Base-by-base conservation (phyloP, 148 eudicot species). In the Heliamphora exappendiculata region DNA sequence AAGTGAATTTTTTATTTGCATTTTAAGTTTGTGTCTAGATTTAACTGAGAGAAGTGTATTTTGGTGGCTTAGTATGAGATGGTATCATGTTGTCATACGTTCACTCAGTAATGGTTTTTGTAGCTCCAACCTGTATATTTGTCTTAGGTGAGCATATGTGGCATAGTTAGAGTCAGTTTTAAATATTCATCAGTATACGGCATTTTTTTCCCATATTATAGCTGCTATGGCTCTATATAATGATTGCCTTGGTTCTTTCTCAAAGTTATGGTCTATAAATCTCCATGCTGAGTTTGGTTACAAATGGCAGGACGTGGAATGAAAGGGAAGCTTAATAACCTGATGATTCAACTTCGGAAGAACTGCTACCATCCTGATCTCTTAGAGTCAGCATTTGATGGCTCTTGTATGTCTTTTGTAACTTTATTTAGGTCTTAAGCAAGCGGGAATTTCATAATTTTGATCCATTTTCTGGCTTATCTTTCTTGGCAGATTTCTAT, bases 301-400 rank as follows among this genome's bases (percentile, higher is more conserved):
- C 53, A 77, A 67, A 64, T 20, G 80, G 82, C 91, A 93, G 98
- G 89, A 28, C 63, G 87, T 82, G 91, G 93, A 36, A 72, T 89
- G 79, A 96, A 82, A 80, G 93, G 89, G 73, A 93, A 80, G 84
- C 92, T 96, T 34, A 88, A 87, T 49, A 93, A 96, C 78, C 37
- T 96, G 81, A 90, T 96, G 94, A n/a, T 96, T 85, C 99, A 96
- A 77, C 97, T 96, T 28, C 81, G 99, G 77, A 96, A 96, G 82
- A 90, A 88, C 81, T 96, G 99, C 88, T 88, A 91, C 85, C 99
- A 96, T 85, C 99, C 99, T 26, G 98, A 93, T 85, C 97, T 96
- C 16, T 75, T 96, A 85, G 89, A 91, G 83, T 89, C 99, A 19
- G 88, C 81, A 26, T 93, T 84, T 84, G 87, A 90, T 86, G 95